A percentile compares a stretch with the other conserved stretches of the same genome.
phyloP scores from a whole-genome alignment of 1,284 basidiomycete genomes.

The Dichomitus squalens region DNA sequence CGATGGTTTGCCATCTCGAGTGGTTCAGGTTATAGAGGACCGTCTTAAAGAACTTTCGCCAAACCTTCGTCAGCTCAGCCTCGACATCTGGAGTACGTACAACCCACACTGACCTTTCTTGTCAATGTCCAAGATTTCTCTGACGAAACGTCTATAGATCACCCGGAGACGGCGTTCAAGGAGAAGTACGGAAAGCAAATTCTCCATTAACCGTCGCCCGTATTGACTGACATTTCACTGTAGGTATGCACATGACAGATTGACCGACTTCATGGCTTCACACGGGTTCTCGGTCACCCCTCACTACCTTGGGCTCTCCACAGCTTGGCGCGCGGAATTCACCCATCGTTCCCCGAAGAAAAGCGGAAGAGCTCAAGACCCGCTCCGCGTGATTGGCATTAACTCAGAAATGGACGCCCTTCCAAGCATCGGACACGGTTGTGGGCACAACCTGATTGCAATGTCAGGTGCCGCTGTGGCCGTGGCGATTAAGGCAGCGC shows the following conservation, averaged over 20 bases:
- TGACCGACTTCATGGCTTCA: conserved; percentile 39
- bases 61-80: conserved; percentile 59
- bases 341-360: conserved; percentile 21
- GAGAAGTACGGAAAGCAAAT: conserved; percentile 31
- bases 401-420: conserved; percentile 78
- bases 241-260: conserved; percentile 40
- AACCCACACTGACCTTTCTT: too few species aligned
- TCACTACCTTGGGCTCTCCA: conserved; percentile 56
- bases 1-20: conserved; percentile 32
- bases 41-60: conserved; percentile 55
- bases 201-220: too few species aligned
- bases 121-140: too few species aligned
- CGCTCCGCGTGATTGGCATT: conserved; percentile 62
- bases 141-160: conserved; percentile 21
- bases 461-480: conserved; percentile 78
- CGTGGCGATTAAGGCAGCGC: conserved; percentile 67
- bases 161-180: conserved; percentile 33
- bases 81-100: conserved; percentile 69
- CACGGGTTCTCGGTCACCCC: conserved; percentile 62
- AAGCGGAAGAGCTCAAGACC: neutral
- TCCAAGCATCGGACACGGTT: conserved; percentile 68
- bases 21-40: conserved; percentile 56
- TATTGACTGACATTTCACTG: neutral
- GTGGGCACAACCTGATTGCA: conserved; percentile 87
- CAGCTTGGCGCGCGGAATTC: conserved; percentile 74